phyloP scores from a whole-genome alignment of 306 rosid genomes.

The Pyrus communis region DNA sequence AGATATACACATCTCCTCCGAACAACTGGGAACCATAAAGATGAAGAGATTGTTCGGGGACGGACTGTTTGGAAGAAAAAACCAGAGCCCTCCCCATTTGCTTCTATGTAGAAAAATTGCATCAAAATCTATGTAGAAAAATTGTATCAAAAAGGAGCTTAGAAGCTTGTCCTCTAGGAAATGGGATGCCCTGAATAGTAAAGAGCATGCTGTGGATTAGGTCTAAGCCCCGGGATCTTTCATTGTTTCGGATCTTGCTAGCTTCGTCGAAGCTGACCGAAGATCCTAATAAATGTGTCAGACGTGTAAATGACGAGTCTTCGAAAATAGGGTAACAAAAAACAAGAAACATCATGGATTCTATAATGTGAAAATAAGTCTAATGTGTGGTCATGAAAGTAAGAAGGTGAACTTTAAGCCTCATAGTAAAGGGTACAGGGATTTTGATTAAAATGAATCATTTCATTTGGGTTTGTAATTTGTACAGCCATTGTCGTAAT shows the following conservation, averaged over 20 bases:
- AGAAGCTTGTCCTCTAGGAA: conserved; percentile 1
- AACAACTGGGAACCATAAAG: conserved; percentile 43
- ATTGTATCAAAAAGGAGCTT: not conserved
- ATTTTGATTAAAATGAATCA: not conserved
- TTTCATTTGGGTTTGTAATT: not conserved
- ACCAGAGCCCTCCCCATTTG: conserved; percentile 30
- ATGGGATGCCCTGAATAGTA: not conserved
- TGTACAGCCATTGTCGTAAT: conserved; percentile 1
- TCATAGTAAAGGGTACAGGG: not conserved
- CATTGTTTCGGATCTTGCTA: not conserved
- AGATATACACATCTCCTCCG: conserved; percentile 72
- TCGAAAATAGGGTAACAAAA: not conserved
- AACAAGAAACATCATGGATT: not conserved
- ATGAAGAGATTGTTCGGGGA: conserved; percentile 83
- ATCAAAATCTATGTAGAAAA: conserved; percentile 17
- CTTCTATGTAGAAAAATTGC: conserved; percentile 22
- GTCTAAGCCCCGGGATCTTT: not conserved
- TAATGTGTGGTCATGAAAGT: not conserved
- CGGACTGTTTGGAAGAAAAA: conserved; percentile 77
- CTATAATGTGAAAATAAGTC: conserved; percentile 8
- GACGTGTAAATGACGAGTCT: not conserved
- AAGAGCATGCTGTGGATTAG: not conserved
- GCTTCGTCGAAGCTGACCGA: not conserved
- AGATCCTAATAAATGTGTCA: not conserved
- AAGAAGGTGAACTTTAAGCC: not conserved